These are phyloP conservation scores for Polytrichum commune DNA, from an alignment of 225 moss, liverwort and hornwort species.

Conservation along the genomic window DNA sequence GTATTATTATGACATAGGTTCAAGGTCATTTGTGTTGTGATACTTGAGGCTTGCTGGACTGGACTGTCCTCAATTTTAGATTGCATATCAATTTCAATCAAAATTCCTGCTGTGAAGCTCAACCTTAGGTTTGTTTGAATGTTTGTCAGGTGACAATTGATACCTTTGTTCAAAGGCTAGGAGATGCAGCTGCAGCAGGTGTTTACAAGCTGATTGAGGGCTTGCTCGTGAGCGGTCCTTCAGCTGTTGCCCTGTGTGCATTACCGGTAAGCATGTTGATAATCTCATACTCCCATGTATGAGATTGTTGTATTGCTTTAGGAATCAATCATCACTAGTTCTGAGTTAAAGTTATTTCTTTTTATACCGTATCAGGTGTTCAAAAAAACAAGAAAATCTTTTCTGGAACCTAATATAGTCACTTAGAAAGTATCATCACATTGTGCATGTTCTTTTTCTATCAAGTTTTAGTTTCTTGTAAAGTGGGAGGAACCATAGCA, in stretches of 20 bases:
- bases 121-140: neutral
- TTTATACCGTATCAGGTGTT: no score
- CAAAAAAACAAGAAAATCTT: neutral
- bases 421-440: neutral
- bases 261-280: slow-evolving; percentile 30
- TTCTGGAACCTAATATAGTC: neutral
- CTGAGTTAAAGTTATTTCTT: neutral
- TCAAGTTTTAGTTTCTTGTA: no score
- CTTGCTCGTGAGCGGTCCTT: slow-evolving; percentile 42
- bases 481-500: no score
- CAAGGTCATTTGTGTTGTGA: no score
- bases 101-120: no score
- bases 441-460: neutral
- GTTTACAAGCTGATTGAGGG: slow-evolving; percentile 52
- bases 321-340: neutral
- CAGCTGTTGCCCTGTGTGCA: slow-evolving; percentile 53
- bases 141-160: slow-evolving; percentile 45
- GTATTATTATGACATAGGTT: no score
- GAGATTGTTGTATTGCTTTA: neutral
- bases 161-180: slow-evolving; percentile 56
- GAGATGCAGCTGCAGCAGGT: slow-evolving; percentile 62
- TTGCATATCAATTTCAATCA: no score
- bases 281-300: neutral
- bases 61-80: no score
- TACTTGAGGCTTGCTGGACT: no score